Base-by-base conservation (phyloP, 1,284 basidiomycete genomes). In the Malassezia brasiliensis region DNA sequence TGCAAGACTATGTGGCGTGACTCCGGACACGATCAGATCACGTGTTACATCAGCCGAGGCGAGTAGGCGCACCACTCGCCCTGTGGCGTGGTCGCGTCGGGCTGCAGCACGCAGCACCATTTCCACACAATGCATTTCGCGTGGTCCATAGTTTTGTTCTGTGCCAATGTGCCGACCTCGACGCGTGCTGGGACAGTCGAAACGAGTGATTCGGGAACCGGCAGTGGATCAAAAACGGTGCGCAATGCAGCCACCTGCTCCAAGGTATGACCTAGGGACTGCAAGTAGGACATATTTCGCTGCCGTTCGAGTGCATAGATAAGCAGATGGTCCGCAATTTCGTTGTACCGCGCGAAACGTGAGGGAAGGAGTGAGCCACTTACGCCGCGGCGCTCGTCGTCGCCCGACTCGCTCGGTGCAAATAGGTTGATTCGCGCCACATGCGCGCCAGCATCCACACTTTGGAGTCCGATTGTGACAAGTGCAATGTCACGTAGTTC, bases 41-140 rank as follows among this genome's bases (percentile, higher is more conserved):
- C 32, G 19, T 19, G 22, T 37, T 48, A 53, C 30, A 47, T 7
- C 15, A 47, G 25, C 19, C 25, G 30, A 34, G 52, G 54, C 11
- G 35, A 44, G 19, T 35, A 56, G 7, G 54, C 54, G 35, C 50
- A 51, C 54, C 54, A 56, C 28, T 56, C 54, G 30, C 54, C 54
- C 19, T 56, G 53, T 9, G 48, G 14, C 10, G 31, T 12, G 2
- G n/a, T n/a, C 9, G 4, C 35, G 3, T 42, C 11, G 14, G 44
- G 22, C n/a, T 15, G 3, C 1, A 38, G 28, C 10, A 40, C 37
- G 5, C 35, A 36, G 32, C 53, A 59, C 56, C 56, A 55, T 20
- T 59, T 54, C 54, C 56, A 59, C 14, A 30, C 42, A 6, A 55
- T 15, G 15, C 30, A 28, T 5, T 30, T 15, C 2, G 40, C 15